These are phyloP conservation scores for Elsinoe fawcettii DNA, from an alignment of 2,329 filamentous ascomycete genomes.

Conservation along the genomic window DNA sequence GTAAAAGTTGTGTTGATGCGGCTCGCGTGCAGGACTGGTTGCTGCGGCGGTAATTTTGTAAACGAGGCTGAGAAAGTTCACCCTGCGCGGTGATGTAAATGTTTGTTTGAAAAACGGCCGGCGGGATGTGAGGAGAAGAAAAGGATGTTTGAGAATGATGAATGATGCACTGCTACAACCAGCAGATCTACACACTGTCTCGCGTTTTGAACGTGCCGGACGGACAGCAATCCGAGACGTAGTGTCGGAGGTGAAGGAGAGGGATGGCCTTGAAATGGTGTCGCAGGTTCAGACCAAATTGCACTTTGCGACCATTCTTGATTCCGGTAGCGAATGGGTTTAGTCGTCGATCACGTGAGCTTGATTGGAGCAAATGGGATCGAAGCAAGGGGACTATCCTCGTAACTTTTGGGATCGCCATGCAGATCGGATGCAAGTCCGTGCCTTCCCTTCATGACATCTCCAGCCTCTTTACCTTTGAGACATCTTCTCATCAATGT, in stretches of 20 bases:
- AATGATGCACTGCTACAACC: not conserved
- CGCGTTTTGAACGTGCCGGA: constrained; percentile 1
- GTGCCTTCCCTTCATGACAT: not conserved
- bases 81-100: constrained; percentile 14
- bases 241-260: not conserved
- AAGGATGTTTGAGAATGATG: not conserved
- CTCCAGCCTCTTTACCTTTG: not conserved
- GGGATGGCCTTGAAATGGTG: not conserved
- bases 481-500: not conserved
- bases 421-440: constrained; percentile 1
- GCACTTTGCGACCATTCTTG: constrained; percentile 7
- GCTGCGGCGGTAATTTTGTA: constrained; percentile 8
- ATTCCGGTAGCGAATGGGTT: not conserved
- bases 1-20: not conserved
- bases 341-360: constrained; percentile 1
- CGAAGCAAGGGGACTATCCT: not conserved
- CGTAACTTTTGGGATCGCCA: not conserved
- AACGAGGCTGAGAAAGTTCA: constrained; percentile 8
- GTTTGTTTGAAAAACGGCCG: constrained; percentile 12
- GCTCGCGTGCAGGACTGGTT: constrained; percentile 1
- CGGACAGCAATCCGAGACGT: constrained; percentile 2
- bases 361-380: constrained; percentile 1
- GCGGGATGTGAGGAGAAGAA: constrained; percentile 6
- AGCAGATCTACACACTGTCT: constrained; percentile 5
- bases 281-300: constrained; percentile 5